A percentile compares a stretch with the other conserved stretches of the same genome.
Conservation (phyloP, 805 yeast species). For the Metschnikowia hibisci region DNA sequence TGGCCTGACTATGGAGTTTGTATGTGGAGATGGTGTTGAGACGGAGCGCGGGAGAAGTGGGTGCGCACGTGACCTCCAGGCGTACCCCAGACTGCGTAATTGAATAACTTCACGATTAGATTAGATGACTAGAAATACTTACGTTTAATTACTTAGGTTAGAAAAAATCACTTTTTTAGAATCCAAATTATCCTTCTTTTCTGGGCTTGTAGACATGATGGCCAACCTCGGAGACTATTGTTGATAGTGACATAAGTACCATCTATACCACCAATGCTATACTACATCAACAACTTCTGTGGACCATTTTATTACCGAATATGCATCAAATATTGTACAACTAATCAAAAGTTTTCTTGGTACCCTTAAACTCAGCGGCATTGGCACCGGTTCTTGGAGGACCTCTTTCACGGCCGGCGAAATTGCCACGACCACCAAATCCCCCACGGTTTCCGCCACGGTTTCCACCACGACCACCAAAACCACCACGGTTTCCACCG, state of each 20-base stretch:
- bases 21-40: background rate
- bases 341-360: slow-evolving; percentile 78
- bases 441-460: slow-evolving; percentile 19
- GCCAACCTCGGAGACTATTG: no score
- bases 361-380: slow-evolving; percentile 73
- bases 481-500: slow-evolving; percentile 15
- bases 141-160: no score
- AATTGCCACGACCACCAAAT: slow-evolving; percentile 14
- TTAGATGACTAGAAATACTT: no score
- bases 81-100: no score
- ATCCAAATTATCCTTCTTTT: no score
- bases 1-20: background rate
- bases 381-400: slow-evolving; percentile 68
- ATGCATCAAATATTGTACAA: slow-evolving; percentile 4
- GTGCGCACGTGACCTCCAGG: slow-evolving; percentile 2
- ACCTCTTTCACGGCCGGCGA: slow-evolving; percentile 42
- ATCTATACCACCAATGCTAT: no score
- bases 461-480: slow-evolving; percentile 12
- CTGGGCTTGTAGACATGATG: no score
- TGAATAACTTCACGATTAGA: no score
- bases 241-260: no score
- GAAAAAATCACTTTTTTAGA: no score
- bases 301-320: background rate
- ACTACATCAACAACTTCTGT: background rate
- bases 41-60: background rate